These are phyloP conservation scores for Cercospora sp. DNA, from an alignment of 2,329 filamentous ascomycete genomes.

Conservation along the genomic window DNA sequence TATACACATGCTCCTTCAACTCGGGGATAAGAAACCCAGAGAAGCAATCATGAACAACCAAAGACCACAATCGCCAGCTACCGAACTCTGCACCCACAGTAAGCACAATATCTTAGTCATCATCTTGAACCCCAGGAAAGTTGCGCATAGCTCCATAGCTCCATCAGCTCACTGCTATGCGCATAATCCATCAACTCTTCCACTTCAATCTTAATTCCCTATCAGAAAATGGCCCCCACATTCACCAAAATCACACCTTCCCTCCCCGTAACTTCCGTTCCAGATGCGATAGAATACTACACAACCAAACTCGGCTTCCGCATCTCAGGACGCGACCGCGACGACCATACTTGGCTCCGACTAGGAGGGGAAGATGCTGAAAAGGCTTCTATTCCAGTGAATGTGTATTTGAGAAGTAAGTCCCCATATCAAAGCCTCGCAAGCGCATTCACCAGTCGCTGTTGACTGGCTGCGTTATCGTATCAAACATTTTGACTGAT, in stretches of 20 bases:
- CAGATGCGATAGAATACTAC: slow-evolving; percentile 14
- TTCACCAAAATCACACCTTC: slow-evolving; percentile 14
- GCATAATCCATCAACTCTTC: not conserved
- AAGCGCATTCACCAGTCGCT: too few relatives aligned
- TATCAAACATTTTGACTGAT: too few relatives aligned
- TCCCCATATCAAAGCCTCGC: too few relatives aligned
- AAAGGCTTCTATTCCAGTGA: slow-evolving; percentile 8
- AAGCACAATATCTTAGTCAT: not conserved
- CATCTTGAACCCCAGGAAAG: not conserved
- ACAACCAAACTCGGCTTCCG: slow-evolving; percentile 16
- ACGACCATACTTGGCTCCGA: slow-evolving; percentile 14
- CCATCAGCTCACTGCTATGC: not conserved
- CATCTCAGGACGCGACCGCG: slow-evolving; percentile 14
- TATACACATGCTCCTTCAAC: too few relatives aligned
- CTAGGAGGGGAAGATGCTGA: slow-evolving; percentile 5
- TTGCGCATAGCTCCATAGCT: not conserved
- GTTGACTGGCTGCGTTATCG: too few relatives aligned
- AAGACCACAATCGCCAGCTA: too few relatives aligned
- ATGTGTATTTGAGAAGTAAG: slow-evolving; percentile 16
- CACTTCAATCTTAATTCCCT: not conserved
- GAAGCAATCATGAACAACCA: too few relatives aligned
- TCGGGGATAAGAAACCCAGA: too few relatives aligned
- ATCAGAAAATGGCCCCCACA: slow-evolving; percentile 5
- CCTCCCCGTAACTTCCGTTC: slow-evolving; percentile 16
- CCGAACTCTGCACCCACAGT: too few relatives aligned